These are phyloP conservation scores for Ogataea trehalophila DNA, from an alignment of 805 yeast species.

Conservation along the genomic window DNA sequence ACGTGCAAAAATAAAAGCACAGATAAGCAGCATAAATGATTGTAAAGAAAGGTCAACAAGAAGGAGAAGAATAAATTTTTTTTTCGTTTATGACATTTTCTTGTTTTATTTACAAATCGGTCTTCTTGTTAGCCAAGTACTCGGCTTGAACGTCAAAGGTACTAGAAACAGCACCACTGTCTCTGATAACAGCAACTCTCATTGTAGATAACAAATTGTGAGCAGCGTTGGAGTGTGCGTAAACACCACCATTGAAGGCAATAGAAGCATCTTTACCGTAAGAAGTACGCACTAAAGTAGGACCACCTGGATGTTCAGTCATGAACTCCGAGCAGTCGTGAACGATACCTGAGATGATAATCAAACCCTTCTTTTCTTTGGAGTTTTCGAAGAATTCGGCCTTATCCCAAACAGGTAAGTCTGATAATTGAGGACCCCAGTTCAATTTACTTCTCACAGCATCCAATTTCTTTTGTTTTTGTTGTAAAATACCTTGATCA, in stretches of 20 bases:
- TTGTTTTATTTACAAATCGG: not conserved
- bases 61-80: not conserved
- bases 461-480: conserved; percentile 75
- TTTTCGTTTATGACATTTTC: not conserved
- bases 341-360: conserved; percentile 72
- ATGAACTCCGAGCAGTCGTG: conserved; percentile 69
- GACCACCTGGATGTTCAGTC: conserved; percentile 83
- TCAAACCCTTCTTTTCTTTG: conserved; percentile 49
- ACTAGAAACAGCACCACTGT: conserved; percentile 52
- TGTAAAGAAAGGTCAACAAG: not conserved
- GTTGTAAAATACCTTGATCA: conserved; percentile 77
- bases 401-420: conserved; percentile 72
- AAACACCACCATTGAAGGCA: conserved; percentile 84
- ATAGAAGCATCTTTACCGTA: conserved; percentile 77
- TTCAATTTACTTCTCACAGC: conserved; percentile 54
- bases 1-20: not conserved
- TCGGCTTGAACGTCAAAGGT: conserved; percentile 46
- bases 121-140: conserved; percentile 21
- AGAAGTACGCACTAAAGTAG: conserved; percentile 63
- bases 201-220: conserved; percentile 75
- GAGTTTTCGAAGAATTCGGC: conserved; percentile 50
- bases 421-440: conserved; percentile 70
- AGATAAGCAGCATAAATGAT: not conserved
- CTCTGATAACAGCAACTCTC: conserved; percentile 78
- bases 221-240: conserved; percentile 82